Conservation (phyloP, 2,329 filamentous ascomycete species). For the Neopestalotiopsis sp. region DNA sequence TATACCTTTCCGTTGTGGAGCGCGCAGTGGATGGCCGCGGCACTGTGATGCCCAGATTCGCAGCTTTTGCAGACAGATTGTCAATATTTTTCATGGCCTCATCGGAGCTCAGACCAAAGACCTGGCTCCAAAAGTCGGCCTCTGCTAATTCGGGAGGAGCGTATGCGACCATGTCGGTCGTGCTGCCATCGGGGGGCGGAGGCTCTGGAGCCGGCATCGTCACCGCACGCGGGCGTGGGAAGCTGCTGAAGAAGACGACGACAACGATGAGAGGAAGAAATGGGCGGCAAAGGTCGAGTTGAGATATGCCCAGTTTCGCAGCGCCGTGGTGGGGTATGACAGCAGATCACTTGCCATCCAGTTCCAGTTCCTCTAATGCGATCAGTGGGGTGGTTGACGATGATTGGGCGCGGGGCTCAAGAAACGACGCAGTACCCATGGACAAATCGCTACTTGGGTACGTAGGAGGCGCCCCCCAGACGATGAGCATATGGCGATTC, state of each 20-base stretch:
- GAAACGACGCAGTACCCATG: constrained; percentile 5
- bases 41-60: constrained; percentile 41
- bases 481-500: background rate
- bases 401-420: constrained; percentile 4
- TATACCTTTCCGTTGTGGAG: constrained; percentile 39
- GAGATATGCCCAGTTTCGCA: constrained; percentile 12
- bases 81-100: constrained; percentile 32
- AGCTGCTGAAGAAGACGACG: too few species aligned
- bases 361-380: background rate
- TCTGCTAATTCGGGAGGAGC: constrained; percentile 35
- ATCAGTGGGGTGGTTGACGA: background rate
- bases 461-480: background rate
- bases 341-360: constrained; percentile 18
- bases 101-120: constrained; percentile 31
- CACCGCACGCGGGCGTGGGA: constrained; percentile 11
- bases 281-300: constrained; percentile 6
- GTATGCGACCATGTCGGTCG: constrained; percentile 17
- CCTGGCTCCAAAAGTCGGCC: constrained; percentile 34
- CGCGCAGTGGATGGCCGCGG: constrained; percentile 33
- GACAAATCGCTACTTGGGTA: too few species aligned
- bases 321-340: constrained; percentile 9
- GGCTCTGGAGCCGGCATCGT: constrained; percentile 13
- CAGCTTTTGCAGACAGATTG: constrained; percentile 40
- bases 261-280: background rate
- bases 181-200: constrained; percentile 8